Conservation (phyloP, 371 early-diverging fungal genomes). For the Mycotypha africana region DNA sequence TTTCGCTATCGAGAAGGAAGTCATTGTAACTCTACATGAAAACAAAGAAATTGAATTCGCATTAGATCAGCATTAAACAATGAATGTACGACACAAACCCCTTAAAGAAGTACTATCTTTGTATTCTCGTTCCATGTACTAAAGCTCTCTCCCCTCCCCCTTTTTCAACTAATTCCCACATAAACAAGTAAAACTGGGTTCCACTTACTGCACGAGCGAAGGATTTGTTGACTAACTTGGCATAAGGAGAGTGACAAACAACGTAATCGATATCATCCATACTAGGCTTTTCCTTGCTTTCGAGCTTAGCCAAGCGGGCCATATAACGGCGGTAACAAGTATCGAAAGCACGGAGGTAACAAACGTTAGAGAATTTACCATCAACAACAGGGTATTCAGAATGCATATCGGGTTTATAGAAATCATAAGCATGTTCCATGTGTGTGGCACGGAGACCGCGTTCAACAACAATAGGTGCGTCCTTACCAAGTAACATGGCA, state of each 20-base stretch:
- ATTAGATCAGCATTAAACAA: neutral
- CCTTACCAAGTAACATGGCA: slow-evolving; percentile 90
- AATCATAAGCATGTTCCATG: slow-evolving; percentile 97
- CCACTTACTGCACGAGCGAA: slow-evolving; percentile 69
- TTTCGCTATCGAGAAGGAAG: slow-evolving; percentile 74
- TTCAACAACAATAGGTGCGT: slow-evolving; percentile 94
- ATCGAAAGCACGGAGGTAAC: slow-evolving; percentile 91
- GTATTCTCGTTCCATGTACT: no score
- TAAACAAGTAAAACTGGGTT: no score
- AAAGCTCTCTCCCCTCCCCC: no score
- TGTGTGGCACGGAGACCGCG: slow-evolving; percentile 84
- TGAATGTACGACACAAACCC: no score
- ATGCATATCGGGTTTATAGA: slow-evolving; percentile 95
- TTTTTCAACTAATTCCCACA: no score
- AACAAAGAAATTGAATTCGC: neutral
- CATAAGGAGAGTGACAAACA: slow-evolving; percentile 95
- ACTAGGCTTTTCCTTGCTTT: slow-evolving; percentile 48
- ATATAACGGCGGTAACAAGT: slow-evolving; percentile 81
- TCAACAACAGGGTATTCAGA: slow-evolving; percentile 96
- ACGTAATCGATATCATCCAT: slow-evolving; percentile 74
- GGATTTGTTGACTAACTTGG: slow-evolving; percentile 94
- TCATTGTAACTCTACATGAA: slow-evolving; percentile 69
- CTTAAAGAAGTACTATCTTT: no score
- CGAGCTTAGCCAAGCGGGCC: slow-evolving; percentile 59
- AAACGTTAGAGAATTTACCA: slow-evolving; percentile 87